Percentiles rank a stretch among this genome's conserved stretches.
Conservation (phyloP, 139 green algal species). For the Haematococcus lacustris region DNA sequence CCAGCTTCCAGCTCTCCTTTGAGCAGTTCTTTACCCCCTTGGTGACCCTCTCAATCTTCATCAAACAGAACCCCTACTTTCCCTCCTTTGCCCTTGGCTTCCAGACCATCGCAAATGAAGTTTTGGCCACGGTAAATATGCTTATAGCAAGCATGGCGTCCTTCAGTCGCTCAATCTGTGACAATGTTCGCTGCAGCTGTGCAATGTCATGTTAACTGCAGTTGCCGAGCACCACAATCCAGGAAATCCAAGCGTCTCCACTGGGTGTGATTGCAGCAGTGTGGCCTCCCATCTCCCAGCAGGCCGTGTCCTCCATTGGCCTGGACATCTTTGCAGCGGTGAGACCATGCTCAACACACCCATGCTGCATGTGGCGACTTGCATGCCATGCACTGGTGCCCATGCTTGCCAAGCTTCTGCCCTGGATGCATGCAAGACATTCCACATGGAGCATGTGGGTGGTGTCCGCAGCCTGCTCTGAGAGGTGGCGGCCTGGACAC, state of each 20-base stretch:
- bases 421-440: no score
- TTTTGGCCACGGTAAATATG: neutral
- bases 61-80: conserved; percentile 1
- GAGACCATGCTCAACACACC: no score
- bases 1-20: conserved; percentile 5
- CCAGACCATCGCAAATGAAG: neutral
- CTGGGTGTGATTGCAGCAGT: conserved; percentile 28
- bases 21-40: conserved; percentile 6
- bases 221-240: conserved; percentile 13
- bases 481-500: conserved; percentile 15
- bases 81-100: neutral
- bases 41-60: conserved; percentile 1
- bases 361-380: no score
- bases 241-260: conserved; percentile 24
- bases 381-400: no score
- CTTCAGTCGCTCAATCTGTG: no score
- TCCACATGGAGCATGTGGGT: no score
- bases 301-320: no score
- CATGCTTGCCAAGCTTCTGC: no score
- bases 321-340: no score
- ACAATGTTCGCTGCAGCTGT: no score
- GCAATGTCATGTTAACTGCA: neutral
- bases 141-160: no score
- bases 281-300: no score
- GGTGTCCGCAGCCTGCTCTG: conserved; percentile 13